Evolutionary conservation across 2,329 filamentous ascomycete genomes (phyloP).

Genomic region (Penicillium sp.): DNA sequence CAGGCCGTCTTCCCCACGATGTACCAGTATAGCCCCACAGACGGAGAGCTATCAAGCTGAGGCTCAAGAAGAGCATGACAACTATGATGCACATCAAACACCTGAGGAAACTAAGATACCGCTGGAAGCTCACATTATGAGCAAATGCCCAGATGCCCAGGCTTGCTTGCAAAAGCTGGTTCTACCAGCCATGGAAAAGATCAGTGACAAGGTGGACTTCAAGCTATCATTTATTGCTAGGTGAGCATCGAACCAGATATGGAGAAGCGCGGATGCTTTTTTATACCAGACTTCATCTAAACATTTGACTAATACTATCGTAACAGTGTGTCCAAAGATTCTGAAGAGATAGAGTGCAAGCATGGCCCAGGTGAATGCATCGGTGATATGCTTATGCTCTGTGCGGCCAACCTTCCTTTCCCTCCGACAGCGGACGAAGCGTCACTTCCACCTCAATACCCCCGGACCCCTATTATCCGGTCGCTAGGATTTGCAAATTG

Average conservation of each 20-base stretch:
- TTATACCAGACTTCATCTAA: not conserved
- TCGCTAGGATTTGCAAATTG: constrained; percentile 94
- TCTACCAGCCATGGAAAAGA: constrained; percentile 79
- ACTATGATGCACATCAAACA: not conserved
- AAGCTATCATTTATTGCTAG: constrained; percentile 84
- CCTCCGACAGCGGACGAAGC: constrained; percentile 22
- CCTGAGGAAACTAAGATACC: constrained; percentile 53
- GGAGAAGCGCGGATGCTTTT: not conserved
- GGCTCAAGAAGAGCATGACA: not conserved
- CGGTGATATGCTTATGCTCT: constrained; percentile 92
- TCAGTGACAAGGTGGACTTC: constrained; percentile 84
- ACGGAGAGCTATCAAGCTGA: not conserved
- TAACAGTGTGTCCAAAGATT: constrained; percentile 59
- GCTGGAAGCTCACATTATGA: constrained; percentile 93
- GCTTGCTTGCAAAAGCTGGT: constrained; percentile 79
- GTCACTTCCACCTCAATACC: constrained; percentile 50
- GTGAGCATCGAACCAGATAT: constrained; percentile 43
- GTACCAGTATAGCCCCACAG: not conserved
- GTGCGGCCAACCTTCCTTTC: constrained; percentile 67
- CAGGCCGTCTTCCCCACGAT: constrained; percentile 1
- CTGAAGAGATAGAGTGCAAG: constrained; percentile 81
- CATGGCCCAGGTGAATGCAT: constrained; percentile 89
- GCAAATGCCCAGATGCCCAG: constrained; percentile 89
- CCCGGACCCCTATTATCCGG: constrained; percentile 69
- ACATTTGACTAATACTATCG: constrained; percentile 4